Conservation (phyloP, 805 yeast genomes). For the Starmerella stellata region DNA sequence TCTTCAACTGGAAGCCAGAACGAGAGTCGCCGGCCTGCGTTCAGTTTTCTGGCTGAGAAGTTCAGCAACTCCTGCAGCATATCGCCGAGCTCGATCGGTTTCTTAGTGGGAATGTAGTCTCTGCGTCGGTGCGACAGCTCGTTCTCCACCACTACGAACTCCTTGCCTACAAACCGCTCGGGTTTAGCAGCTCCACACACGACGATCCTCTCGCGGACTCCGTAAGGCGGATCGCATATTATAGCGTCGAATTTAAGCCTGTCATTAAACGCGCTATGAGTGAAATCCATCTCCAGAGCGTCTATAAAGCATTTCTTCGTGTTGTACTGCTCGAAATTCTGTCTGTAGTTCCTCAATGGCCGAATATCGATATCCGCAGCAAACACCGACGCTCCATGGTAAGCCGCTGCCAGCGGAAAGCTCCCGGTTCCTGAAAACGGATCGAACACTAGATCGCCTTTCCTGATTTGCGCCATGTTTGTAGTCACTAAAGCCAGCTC, state of each 20-base stretch:
- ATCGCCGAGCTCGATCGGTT: conserved; percentile 64
- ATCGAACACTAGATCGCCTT: conserved; percentile 59
- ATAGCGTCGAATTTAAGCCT: conserved; percentile 56
- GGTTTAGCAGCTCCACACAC: conserved; percentile 69
- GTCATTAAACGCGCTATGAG: conserved; percentile 62
- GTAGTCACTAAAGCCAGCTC: conserved; percentile 76
- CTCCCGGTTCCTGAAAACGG: conserved; percentile 97
- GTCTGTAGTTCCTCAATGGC: conserved; percentile 47
- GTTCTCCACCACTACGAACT: conserved; percentile 54
- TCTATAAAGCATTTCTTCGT: conserved; percentile 45
- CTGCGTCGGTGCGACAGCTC: conserved; percentile 54
- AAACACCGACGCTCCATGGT: conserved; percentile 58
- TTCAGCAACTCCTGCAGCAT: conserved; percentile 59
- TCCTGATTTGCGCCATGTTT: conserved; percentile 59
- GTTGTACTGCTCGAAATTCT: conserved; percentile 62
- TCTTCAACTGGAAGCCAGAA: conserved; percentile 98
- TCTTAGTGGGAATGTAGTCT: conserved; percentile 84
- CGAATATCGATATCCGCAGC: conserved; percentile 90
- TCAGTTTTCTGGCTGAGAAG: conserved; percentile 56
- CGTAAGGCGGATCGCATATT: conserved; percentile 94
- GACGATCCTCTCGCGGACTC: conserved; percentile 86
- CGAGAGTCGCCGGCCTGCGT: conserved; percentile 60
- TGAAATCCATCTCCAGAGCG: conserved; percentile 80
- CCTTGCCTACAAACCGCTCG: conserved; percentile 52
- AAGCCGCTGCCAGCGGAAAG: conserved; percentile 71